Evolutionary conservation across 306 rosid genomes (phyloP), one percentile per base, ranked within the genome.

Genomic region (Ammopiptanthus mongolicus): DNA sequence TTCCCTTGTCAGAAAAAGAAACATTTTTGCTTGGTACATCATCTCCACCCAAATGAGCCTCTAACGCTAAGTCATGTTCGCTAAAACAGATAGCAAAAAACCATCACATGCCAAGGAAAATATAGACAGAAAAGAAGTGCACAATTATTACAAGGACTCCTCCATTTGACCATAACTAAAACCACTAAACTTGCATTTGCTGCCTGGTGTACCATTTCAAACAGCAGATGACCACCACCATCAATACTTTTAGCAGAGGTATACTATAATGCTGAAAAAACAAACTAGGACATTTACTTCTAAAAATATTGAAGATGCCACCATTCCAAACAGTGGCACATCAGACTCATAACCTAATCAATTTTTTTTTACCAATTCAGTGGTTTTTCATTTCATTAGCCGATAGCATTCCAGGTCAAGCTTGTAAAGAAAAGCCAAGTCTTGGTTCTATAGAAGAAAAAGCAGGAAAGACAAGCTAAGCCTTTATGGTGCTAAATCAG

Each of bases 41-140:
- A 39, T 82, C 82, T 25, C 36, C 60, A 36, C 65, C 67, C 36
- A 50, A 18, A 65, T 76, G 69, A 25, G 69, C 61, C 50, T 82
- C 87, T 47, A 39, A 11, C 52, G 48, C 87, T 78, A 76, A 5
- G 67, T 80, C 93, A 42, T 42, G 76, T 48, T 84, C 76, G 42
- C 98, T 90, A 76, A 64, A 76, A 71, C 71, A 72, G 62, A 76
- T 8, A 48, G 11, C 14, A 25, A 23, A 51, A 73, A 80, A 59
- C 67, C 51, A 70, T 77, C 52, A 75, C 46, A 63, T 55, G 67
- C 28, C 10, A 31, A 15, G 70, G 1, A 48, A 50, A 57, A 21
- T 48, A 41, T 42, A 39, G 63, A 31, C 22, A 29, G 7, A n/a
- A 73, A 2, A 64, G 37, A 71, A 60, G 18, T 65, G 28, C 73